Evolutionary conservation across 306 rosid species (phyloP).

Genomic region (Castanea crenata): DNA sequence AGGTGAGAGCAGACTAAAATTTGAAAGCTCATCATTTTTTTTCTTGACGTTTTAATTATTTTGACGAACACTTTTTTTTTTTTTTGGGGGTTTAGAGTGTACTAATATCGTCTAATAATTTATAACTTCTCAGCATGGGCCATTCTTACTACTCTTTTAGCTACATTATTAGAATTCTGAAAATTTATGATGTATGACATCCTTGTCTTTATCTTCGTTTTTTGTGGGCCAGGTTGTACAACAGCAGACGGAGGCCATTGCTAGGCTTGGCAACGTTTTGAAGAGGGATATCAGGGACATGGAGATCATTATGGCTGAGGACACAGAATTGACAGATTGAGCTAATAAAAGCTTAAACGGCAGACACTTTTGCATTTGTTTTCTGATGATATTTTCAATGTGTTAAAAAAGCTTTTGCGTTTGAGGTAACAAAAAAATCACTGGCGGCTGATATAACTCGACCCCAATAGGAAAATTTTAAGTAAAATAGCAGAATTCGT

Average conservation of each 20-base stretch:
- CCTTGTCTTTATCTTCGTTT: background rate
- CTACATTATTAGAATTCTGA: background rate
- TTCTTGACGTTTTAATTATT: background rate
- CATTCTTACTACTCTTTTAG: background rate
- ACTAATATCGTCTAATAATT: background rate
- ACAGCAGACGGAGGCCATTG: conserved; percentile 93
- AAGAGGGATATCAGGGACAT: conserved; percentile 85
- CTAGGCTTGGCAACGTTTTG: conserved; percentile 82
- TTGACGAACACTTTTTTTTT: background rate
- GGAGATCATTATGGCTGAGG: conserved; percentile 88
- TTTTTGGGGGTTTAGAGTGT: too few relatives aligned
- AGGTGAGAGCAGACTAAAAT: conserved; percentile 43
- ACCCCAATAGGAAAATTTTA: background rate
- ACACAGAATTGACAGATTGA: conserved; percentile 36
- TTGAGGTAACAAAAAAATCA: background rate
- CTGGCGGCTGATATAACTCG: background rate
- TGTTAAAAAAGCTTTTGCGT: background rate
- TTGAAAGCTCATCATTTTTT: background rate
- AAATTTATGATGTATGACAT: background rate
- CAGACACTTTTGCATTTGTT: background rate
- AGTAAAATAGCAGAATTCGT: background rate
- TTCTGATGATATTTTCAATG: background rate
- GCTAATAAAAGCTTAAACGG: background rate
- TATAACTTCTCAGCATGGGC: background rate
- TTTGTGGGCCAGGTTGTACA: conserved; percentile 71